These are phyloP conservation scores for Sporothrix brasiliensis DNA, from an alignment of 2,329 filamentous ascomycete species.

Conservation along the genomic window DNA sequence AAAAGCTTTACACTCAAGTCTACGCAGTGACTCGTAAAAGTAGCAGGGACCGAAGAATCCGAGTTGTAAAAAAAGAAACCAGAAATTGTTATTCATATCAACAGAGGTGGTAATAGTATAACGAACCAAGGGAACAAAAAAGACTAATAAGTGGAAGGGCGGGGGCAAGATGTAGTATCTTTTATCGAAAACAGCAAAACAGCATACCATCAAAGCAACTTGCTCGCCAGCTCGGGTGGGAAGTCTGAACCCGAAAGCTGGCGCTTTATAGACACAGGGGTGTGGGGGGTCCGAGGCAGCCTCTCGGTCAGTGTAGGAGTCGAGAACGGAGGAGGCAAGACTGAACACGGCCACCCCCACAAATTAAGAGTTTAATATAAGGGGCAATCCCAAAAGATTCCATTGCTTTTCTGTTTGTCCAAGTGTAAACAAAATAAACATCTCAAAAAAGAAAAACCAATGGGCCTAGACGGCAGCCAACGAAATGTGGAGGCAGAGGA, in stretches of 20 bases:
- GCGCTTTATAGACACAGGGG: constrained; percentile 20
- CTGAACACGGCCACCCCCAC: not conserved
- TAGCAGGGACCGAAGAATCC: too few relatives aligned
- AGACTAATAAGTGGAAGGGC: constrained; percentile 23
- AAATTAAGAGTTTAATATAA: constrained; percentile 17
- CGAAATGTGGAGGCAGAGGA: not conserved
- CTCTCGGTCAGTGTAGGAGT: not conserved
- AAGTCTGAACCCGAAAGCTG: not conserved
- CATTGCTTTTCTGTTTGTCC: constrained; percentile 11
- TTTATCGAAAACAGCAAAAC: not conserved
- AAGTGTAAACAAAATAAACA: not conserved
- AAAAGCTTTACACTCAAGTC: constrained; percentile 13
- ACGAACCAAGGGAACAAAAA: constrained; percentile 30
- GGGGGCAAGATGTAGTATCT: not conserved
- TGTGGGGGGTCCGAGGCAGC: not conserved
- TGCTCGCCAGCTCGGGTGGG: not conserved
- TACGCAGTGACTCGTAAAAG: not conserved
- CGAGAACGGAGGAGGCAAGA: not conserved
- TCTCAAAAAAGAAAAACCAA: not conserved
- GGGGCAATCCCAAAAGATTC: not conserved
- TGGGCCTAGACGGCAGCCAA: constrained; percentile 2
- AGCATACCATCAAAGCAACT: constrained; percentile 15
- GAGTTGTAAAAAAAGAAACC: not conserved
- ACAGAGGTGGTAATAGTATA: constrained; percentile 28
- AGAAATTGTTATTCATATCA: constrained; percentile 19